Conservation (phyloP, 257 asterid genomes). For the Salvia hispanica region DNA sequence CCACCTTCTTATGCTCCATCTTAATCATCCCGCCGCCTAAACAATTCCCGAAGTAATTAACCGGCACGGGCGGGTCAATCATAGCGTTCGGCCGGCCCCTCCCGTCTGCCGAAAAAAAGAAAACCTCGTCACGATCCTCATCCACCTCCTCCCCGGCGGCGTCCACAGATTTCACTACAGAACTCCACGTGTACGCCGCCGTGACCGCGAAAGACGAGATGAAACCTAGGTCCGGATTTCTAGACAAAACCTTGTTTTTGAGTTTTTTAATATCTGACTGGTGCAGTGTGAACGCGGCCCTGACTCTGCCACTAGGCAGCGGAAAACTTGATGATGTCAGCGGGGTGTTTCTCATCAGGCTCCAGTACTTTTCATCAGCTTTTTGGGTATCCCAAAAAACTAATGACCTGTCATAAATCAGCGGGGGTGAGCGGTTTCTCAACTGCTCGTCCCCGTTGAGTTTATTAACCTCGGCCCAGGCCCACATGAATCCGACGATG, state of each 20-base stretch:
- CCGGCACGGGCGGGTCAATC: conserved; percentile 34
- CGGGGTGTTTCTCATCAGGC: conserved; percentile 20
- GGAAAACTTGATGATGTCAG: conserved; percentile 20
- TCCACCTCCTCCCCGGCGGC: neutral
- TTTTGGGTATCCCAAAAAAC: neutral
- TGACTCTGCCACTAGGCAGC: conserved; percentile 38
- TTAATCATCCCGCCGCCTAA: conserved; percentile 27
- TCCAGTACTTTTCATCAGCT: conserved; percentile 26
- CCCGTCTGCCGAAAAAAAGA: conserved; percentile 36
- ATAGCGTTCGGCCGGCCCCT: conserved; percentile 28
- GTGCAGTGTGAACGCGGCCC: conserved; percentile 49
- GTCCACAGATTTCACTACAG: conserved; percentile 36
- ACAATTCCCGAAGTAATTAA: conserved; percentile 42
- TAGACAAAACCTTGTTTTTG: conserved; percentile 38
- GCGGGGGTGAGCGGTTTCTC: conserved; percentile 19
- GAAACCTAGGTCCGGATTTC: conserved; percentile 27
- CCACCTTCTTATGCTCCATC: conserved; percentile 19
- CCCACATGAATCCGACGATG: conserved; percentile 33
- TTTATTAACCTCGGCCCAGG: conserved; percentile 46
- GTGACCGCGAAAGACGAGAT: conserved; percentile 46
- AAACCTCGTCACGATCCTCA: neutral
- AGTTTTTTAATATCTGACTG: conserved; percentile 37
- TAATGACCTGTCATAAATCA: conserved; percentile 27
- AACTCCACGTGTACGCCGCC: conserved; percentile 45
- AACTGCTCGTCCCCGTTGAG: conserved; percentile 19